These are phyloP conservation scores for Magnusiomyces clavatus DNA, from an alignment of 1,139 yeast genomes.

Conservation along the genomic window DNA sequence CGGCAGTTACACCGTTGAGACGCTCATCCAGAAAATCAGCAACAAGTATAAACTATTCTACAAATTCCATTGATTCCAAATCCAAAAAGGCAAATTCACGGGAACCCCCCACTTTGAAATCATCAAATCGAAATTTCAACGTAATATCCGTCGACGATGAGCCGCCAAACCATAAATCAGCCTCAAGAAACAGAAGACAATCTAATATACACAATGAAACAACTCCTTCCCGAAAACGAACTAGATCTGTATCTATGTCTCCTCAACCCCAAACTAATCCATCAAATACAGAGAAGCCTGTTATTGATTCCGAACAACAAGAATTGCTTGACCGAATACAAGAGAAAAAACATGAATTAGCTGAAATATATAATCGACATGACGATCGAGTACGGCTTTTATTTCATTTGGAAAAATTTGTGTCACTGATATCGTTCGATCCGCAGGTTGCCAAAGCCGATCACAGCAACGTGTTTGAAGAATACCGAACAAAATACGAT, in stretches of 20 bases:
- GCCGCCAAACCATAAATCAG: background rate
- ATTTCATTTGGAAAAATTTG: constrained; percentile 52
- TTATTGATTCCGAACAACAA: background rate
- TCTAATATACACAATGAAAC: background rate
- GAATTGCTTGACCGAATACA: constrained; percentile 6
- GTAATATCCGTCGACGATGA: no score
- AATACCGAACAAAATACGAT: constrained; percentile 29
- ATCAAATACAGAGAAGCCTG: no score
- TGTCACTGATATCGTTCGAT: constrained; percentile 53
- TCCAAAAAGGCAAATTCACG: background rate
- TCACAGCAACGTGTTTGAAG: constrained; percentile 32
- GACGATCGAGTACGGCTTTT: constrained; percentile 42
- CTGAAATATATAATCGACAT: constrained; percentile 38
- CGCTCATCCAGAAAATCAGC: background rate
- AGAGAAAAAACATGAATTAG: constrained; percentile 15
- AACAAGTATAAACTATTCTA: background rate
- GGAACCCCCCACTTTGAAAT: no score
- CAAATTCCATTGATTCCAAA: background rate
- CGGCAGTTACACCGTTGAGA: background rate
- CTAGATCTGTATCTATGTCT: no score
- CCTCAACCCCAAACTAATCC: background rate
- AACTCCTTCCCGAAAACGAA: no score
- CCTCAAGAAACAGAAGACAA: background rate
- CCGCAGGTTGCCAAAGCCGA: constrained; percentile 46
- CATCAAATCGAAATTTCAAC: no score